phyloP scores from a whole-genome alignment of 495 filamentous ascomycete genomes.

The Poronia punctata region DNA sequence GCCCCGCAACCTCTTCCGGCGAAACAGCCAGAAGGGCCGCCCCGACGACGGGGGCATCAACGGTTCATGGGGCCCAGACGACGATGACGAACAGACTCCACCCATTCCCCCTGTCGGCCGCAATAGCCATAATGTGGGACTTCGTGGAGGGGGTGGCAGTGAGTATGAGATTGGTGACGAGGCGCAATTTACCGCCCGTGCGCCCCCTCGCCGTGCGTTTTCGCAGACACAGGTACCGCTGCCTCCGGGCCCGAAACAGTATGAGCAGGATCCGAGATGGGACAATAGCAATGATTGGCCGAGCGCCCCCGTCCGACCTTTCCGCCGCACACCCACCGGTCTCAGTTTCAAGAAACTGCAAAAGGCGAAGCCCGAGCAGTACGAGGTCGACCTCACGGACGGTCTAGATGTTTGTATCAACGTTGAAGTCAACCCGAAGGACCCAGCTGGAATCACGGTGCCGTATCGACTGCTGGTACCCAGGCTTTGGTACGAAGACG shows the following conservation, averaged over 20 bases:
- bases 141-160: constrained; percentile 29
- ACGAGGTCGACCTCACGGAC: constrained; percentile 58
- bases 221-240: constrained; percentile 18
- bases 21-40: constrained; percentile 41
- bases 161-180: constrained; percentile 40
- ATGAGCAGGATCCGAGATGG: constrained; percentile 2
- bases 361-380: constrained; percentile 15
- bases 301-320: constrained; percentile 34
- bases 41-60: constrained; percentile 46
- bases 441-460: constrained; percentile 82
- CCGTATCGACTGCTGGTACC: constrained; percentile 86
- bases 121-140: constrained; percentile 14
- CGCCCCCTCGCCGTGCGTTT: constrained; percentile 21
- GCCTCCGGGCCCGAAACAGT: constrained; percentile 5
- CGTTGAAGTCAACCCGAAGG: constrained; percentile 74
- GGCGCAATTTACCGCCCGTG: constrained; percentile 32
- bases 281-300: constrained; percentile 1
- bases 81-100: constrained; percentile 28
- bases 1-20: constrained; percentile 44
- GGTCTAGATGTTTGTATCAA: constrained; percentile 81
- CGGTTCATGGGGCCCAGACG: constrained; percentile 38
- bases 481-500: constrained; percentile 52
- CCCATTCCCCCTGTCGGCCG: neutral
- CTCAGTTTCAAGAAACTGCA: constrained; percentile 54
- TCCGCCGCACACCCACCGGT: constrained; percentile 68